Evolutionary conservation across 805 yeast species (phyloP).

Genomic region (Hanseniaspora pseudoguilliermondii): DNA sequence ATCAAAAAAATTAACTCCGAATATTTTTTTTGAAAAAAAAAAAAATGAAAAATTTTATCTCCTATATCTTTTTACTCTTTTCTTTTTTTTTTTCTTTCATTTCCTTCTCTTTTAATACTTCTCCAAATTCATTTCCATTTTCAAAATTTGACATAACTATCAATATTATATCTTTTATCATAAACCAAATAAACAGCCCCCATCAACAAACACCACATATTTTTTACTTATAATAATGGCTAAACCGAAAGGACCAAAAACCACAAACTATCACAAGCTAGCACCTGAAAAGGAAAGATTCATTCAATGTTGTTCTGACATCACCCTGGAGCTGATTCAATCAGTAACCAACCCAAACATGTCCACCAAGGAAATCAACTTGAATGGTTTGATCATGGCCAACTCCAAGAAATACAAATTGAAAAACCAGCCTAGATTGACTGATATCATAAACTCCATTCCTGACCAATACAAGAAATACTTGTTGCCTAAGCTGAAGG

Average conservation of each 20-base stretch:
- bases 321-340: constrained; percentile 71
- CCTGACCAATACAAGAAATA: constrained; percentile 93
- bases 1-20: no score
- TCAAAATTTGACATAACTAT: no score
- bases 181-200: background rate
- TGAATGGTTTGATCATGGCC: constrained; percentile 78
- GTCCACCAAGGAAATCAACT: constrained; percentile 54
- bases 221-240: constrained; percentile 19
- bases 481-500: constrained; percentile 81
- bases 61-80: background rate
- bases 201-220: background rate
- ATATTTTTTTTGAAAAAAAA: no score
- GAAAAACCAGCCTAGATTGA: constrained; percentile 82
- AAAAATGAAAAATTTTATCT: no score
- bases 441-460: constrained; percentile 87
- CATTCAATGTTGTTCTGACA: constrained; percentile 83
- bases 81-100: background rate
- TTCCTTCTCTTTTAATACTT: background rate
- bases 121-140: no score
- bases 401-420: constrained; percentile 82
- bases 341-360: constrained; percentile 48
- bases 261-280: constrained; percentile 43
- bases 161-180: no score
- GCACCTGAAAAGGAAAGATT: constrained; percentile 91
- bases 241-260: constrained; percentile 29